phyloP scores from a whole-genome alignment of 1,139 yeast genomes.

The Lodderomyces jiufengensis region DNA sequence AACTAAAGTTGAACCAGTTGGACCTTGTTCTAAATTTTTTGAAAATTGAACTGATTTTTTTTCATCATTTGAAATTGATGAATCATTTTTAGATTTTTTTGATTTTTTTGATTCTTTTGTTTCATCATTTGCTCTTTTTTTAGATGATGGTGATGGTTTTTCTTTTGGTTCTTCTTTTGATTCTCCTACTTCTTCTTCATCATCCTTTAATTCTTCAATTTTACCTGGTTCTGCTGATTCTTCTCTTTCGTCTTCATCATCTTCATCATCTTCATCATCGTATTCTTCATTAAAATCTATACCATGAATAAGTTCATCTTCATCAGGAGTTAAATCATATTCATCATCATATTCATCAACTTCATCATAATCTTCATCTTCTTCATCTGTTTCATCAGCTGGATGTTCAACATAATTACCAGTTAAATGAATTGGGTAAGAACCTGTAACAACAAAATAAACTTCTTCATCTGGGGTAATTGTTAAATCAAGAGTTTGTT shows the following conservation, averaged over 20 bases:
- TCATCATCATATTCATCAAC: conserved; percentile 55
- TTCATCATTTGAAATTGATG: conserved; percentile 21
- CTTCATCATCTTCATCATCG: conserved; percentile 50
- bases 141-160: conserved; percentile 22
- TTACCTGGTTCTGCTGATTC: conserved; percentile 22
- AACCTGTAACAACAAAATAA: conserved; percentile 90
- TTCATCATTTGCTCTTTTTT: conserved; percentile 35
- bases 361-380: conserved; percentile 47
- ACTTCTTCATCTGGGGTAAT: conserved; percentile 93
- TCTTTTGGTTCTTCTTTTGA: conserved; percentile 59
- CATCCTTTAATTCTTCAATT: conserved; percentile 11
- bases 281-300: conserved; percentile 64
- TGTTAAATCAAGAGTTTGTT: conserved; percentile 87
- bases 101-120: conserved; percentile 33
- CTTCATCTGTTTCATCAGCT: conserved; percentile 65
- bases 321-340: conserved; percentile 88
- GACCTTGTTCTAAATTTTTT: conserved; percentile 91
- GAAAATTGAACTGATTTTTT: conserved; percentile 81
- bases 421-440: conserved; percentile 84
- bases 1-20: conserved; percentile 53
- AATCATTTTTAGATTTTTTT: conserved; percentile 38
- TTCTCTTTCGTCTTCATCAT: conserved; percentile 50
- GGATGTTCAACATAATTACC: conserved; percentile 98
- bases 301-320: conserved; percentile 65
- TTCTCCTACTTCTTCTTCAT: conserved; percentile 48